Percentiles rank a stretch among this genome's conserved stretches.
Evolutionary conservation across 768 basidiomycete genomes (phyloP).

Genomic region (Hirschioporus abietinus): DNA sequence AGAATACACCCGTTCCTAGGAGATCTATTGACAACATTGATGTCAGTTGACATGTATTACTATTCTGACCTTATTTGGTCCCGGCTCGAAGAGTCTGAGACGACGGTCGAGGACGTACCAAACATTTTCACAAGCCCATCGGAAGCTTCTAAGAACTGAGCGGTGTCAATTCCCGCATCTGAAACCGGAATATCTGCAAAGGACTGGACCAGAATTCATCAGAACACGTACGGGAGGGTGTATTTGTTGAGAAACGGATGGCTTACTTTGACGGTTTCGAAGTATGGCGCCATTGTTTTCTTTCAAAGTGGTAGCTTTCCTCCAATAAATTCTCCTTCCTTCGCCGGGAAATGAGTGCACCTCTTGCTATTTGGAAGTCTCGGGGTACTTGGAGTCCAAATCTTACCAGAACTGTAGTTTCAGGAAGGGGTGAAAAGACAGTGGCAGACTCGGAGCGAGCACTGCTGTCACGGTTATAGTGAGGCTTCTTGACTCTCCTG

Average conservation of each 20-base stretch:
- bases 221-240: background rate
- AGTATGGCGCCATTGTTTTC: constrained; percentile 48
- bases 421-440: too few relatives aligned
- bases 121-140: constrained; percentile 79
- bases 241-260: too few relatives aligned
- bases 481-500: background rate
- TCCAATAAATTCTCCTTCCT: background rate
- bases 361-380: too few relatives aligned
- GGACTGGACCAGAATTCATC: constrained; percentile 45
- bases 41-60: background rate
- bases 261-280: constrained; percentile 62
- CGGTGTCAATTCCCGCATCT: constrained; percentile 74
- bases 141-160: constrained; percentile 78
- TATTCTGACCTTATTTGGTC: background rate
- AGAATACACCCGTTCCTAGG: constrained; percentile 63
- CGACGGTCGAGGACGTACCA: constrained; percentile 36
- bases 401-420: too few relatives aligned
- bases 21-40: constrained; percentile 41
- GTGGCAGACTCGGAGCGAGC: too few relatives aligned
- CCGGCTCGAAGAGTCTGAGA: background rate
- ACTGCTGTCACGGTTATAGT: too few relatives aligned
- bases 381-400: too few relatives aligned
- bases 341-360: too few relatives aligned
- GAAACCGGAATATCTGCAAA: constrained; percentile 80
- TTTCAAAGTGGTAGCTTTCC: background rate